Base-by-base conservation (phyloP, 2,329 filamentous ascomycete genomes). In the Paraconiothyrium brasiliense region DNA sequence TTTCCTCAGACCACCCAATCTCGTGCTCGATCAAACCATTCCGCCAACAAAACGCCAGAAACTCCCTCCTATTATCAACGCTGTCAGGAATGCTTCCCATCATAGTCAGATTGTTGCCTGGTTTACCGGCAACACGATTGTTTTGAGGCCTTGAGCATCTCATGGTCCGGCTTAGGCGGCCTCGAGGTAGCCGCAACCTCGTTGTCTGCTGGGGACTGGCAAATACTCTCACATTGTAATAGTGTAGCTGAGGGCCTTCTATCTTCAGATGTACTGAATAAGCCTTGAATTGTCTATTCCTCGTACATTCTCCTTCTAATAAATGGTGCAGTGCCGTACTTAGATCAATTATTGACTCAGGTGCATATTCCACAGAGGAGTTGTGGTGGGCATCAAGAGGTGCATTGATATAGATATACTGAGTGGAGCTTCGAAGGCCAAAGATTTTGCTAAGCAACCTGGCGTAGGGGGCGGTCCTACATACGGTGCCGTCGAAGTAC, bases 1-100 rank as follows among this genome's bases (percentile, higher is more conserved):
- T 48, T 37, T 30, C 32, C 48, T 10, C n/a, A 63, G 57, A 62
- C 43, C 63, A 22, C 13, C 57, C 63, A 16, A 44, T n/a, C 16
- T 66, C 60, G 48, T 69, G 69, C 22, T 57, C 39, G 16, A 76
- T 70, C 63, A 79, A 66, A 5, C 72, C 75, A 61, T 81, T 81
- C 44, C 80, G 64, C 51, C 62, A 65, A 65, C 79, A 81, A 65
- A 81, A 81, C 7, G 65, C 68, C 58, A 82, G 44, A 57, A 78
- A 80, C 9, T 63, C 62, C 24, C 64, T 61, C 81, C 81, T 83
- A 54, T 71, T 20, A 20, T 20, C 20, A 20, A 20, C 20, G 20
- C 20, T 20, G 20, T 20, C 20, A 20, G 20, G 20, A 20, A 20
- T 20, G 20, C 20, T 20, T 20, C 20, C 20, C 20, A 20, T 20